Percentiles rank a stretch among this genome's conserved stretches.
Evolutionary conservation across 768 basidiomycete genomes (phyloP).

Genomic region (Termitomyces sp.): DNA sequence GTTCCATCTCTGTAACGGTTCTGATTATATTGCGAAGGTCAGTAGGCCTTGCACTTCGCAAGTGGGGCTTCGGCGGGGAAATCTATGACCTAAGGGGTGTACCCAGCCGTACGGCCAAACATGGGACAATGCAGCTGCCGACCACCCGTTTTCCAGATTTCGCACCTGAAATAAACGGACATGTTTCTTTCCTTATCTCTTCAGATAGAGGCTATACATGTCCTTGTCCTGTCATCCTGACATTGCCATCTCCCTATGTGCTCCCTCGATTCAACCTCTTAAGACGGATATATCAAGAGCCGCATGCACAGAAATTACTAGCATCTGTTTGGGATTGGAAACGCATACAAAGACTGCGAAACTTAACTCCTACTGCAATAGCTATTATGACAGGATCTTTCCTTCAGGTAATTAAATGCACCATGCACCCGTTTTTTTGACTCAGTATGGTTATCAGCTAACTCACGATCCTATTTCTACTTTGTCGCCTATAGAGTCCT

Average conservation of each 20-base stretch:
- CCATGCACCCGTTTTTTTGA: neutral
- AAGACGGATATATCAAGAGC: neutral
- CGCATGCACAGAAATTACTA: conserved; percentile 1
- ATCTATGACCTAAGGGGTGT: neutral
- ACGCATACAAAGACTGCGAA: neutral
- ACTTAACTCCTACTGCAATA: conserved; percentile 6
- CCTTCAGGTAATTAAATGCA: conserved; percentile 6
- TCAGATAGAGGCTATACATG: neutral
- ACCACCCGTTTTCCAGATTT: neutral
- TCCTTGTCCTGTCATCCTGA: conserved; percentile 1
- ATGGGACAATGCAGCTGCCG: neutral
- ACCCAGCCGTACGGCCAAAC: neutral
- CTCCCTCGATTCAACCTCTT: conserved; percentile 7
- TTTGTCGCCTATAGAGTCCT: neutral
- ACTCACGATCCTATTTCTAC: neutral
- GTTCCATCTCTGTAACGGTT: neutral
- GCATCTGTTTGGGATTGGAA: conserved; percentile 3
- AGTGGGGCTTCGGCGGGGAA: neutral
- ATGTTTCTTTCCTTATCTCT: neutral
- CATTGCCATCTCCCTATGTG: conserved; percentile 10
- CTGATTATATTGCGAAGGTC: conserved; percentile 1
- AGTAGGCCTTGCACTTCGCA: neutral
- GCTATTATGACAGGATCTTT: conserved; percentile 11
- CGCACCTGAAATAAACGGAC: neutral
- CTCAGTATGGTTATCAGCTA: neutral